Evolutionary conservation across 2,329 filamentous ascomycete genomes (phyloP).

Genomic region (Stenocarpella maydis): DNA sequence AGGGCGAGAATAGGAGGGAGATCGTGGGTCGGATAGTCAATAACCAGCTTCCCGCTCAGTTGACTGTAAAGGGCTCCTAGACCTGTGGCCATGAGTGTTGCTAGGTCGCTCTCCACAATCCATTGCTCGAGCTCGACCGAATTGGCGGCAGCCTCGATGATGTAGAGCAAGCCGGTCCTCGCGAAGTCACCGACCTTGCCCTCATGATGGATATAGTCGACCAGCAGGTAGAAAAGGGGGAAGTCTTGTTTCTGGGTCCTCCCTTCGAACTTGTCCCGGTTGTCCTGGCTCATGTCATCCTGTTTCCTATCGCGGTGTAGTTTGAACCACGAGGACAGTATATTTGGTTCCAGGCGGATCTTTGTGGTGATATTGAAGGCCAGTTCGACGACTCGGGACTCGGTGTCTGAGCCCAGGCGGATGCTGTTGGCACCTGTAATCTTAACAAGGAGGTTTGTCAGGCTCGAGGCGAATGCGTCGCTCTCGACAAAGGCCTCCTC

Average conservation of each 20-base stretch:
- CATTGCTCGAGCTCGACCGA: slow-evolving; percentile 88
- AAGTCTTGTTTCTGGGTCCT: slow-evolving; percentile 92
- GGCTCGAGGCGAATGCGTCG: slow-evolving; percentile 81
- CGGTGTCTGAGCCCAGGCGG: slow-evolving; percentile 79
- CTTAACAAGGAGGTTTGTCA: slow-evolving; percentile 85
- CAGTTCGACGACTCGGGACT: slow-evolving; percentile 89
- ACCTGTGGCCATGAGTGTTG: slow-evolving; percentile 96
- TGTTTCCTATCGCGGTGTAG: slow-evolving; percentile 52
- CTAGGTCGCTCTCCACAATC: slow-evolving; percentile 96
- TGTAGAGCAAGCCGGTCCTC: slow-evolving; percentile 89
- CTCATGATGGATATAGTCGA: slow-evolving; percentile 97
- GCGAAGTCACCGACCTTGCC: slow-evolving; percentile 96
- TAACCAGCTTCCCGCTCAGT: slow-evolving; percentile 79
- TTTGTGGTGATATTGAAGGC: slow-evolving; percentile 97
- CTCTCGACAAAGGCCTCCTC: slow-evolving; percentile 95
- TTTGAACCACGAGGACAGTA: slow-evolving; percentile 92
- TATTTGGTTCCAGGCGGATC: slow-evolving; percentile 86
- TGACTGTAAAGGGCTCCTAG: slow-evolving; percentile 79
- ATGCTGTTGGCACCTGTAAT: slow-evolving; percentile 79
- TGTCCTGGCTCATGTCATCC: slow-evolving; percentile 53
- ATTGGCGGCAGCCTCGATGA: slow-evolving; percentile 90
- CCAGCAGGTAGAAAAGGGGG: slow-evolving; percentile 91
- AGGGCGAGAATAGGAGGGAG: slow-evolving; percentile 85
- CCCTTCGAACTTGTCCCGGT: slow-evolving; percentile 77
- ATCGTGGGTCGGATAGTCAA: slow-evolving; percentile 77